phyloP scores from a whole-genome alignment of 805 yeast genomes.

The Myxozyma geophila region DNA sequence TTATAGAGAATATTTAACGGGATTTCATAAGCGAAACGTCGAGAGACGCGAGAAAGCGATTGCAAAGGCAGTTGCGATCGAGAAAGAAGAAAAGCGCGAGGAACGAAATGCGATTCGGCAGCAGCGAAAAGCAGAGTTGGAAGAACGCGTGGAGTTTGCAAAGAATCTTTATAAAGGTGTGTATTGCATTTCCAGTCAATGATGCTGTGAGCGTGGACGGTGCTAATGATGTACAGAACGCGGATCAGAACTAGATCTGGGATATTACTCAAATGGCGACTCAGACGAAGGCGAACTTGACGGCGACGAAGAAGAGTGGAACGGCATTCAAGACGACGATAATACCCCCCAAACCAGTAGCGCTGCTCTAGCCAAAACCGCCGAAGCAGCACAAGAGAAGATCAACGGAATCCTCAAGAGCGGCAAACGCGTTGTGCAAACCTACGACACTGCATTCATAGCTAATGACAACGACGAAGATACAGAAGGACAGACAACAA shows the following conservation, averaged over 20 bases:
- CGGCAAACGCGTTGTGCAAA: conserved; percentile 15
- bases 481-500: conserved; percentile 54
- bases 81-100: conserved; percentile 69
- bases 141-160: conserved; percentile 64
- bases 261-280: conserved; percentile 3
- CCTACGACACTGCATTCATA: conserved; percentile 9
- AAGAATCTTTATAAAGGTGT: conserved; percentile 45
- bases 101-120: conserved; percentile 72
- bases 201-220: not conserved
- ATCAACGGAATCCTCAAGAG: conserved; percentile 46
- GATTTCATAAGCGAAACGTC: conserved; percentile 91
- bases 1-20: conserved; percentile 75
- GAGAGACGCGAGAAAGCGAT: conserved; percentile 87
- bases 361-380: conserved; percentile 33
- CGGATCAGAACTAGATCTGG: conserved; percentile 10
- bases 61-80: conserved; percentile 75
- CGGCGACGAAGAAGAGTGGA: conserved; percentile 28
- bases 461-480: conserved; percentile 53
- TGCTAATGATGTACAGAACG: not conserved
- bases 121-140: conserved; percentile 68
- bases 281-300: conserved; percentile 8
- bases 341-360: not conserved
- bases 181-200: not conserved
- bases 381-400: conserved; percentile 49
- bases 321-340: conserved; percentile 21